Evolutionary conservation across 768 basidiomycete genomes (phyloP), one percentile per base, ranked within the genome.

Genomic region (Tylopilus plumbeoviolaceoides): DNA sequence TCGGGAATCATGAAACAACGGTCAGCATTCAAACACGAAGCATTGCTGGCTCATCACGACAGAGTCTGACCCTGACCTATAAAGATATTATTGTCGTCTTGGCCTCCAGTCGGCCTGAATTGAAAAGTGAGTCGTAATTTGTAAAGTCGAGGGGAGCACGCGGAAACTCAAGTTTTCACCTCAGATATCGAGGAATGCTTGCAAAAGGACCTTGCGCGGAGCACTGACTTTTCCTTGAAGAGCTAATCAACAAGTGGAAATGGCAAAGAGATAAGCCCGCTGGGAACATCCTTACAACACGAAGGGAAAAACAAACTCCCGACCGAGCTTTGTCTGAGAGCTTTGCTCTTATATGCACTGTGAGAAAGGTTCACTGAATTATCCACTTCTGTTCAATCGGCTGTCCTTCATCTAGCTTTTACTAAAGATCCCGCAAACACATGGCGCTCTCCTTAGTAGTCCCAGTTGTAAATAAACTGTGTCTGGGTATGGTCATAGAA

Each of bases 281-380:
- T 51, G 51, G 44, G 55, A 55, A 42, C 27, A 31, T 47, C 39
- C 10, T 52, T 31, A 31, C 39, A 47, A 38, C 4, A 1, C 8
- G 6, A 7, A 9, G 11, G 58, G 48, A 48, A 55, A 50, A 60
- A 44, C 31, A n/a, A 54, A 59, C 55, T 44, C 45, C 60, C 59
- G 53, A 45, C 56, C 46, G 31, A 55, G 48, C 38, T 56, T 60
- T 55, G 35, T 48, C 47, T 44, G 58, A 28, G 57, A 50, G 31
- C 39, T 18, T 44, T 38, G 30, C 20, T 50, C 47, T 40, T 20
- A 27, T 23, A 38, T 15, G 15, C 23, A 48, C 48, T 56, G 64
- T 68, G 63, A 53, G 63, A 69, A 63, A 63, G 28, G 23, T 31
- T 40, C 47, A 39, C 61, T 44, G 44, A 46, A 57, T 45, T 59